Conservation (phyloP, 106 monocot genomes). For the Allium cepa region DNA sequence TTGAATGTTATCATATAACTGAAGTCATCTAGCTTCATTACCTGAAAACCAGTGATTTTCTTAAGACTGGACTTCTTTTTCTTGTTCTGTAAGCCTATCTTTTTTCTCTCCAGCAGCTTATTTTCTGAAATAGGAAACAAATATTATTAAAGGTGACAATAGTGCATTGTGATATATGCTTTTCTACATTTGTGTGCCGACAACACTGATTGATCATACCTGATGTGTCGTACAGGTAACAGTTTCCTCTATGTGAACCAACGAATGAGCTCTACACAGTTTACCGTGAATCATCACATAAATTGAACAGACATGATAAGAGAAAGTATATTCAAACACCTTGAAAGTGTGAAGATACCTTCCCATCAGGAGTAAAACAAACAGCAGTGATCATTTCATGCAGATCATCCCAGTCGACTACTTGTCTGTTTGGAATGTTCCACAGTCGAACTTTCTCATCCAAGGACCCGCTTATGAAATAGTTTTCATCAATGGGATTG, state of each 20-base stretch:
- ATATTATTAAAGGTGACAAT: neutral
- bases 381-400: conserved; percentile 97
- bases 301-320: neutral
- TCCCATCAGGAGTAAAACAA: conserved; percentile 92
- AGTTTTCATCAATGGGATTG: conserved; percentile 87
- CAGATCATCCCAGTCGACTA: conserved; percentile 95
- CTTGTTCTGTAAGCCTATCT: conserved; percentile 69
- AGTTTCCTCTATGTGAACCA: conserved; percentile 64
- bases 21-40: conserved; percentile 3
- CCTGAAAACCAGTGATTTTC: conserved; percentile 91
- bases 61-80: conserved; percentile 63
- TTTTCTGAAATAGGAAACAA: conserved; percentile 34
- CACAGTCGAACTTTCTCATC: conserved; percentile 92
- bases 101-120: conserved; percentile 56
- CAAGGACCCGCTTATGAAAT: conserved; percentile 93
- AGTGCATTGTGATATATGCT: neutral
- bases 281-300: neutral
- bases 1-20: neutral
- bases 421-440: conserved; percentile 74
- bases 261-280: conserved; percentile 51
- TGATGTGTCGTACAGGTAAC: conserved; percentile 51
- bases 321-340: neutral
- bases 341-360: conserved; percentile 32
- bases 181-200: neutral
- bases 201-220: conserved; percentile 21